These are phyloP conservation scores for Cetraspora pellucida DNA, from an alignment of 192 early-diverging fungal species.

Conservation along the genomic window DNA sequence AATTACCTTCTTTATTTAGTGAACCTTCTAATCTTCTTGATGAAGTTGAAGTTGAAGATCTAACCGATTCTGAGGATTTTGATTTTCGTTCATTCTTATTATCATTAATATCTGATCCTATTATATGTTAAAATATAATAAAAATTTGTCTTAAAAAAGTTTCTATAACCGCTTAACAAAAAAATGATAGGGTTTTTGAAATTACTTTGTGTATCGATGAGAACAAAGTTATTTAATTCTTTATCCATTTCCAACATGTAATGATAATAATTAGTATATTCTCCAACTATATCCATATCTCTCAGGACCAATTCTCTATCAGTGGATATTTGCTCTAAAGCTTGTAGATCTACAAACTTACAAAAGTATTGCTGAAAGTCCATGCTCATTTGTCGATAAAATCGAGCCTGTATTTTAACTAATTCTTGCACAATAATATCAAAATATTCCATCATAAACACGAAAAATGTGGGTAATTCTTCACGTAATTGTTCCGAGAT, in stretches of 20 bases:
- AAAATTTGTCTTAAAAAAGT: too few relatives aligned
- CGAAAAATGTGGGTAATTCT: slow-evolving; percentile 69
- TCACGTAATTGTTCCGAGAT: slow-evolving; percentile 75
- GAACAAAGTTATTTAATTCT: slow-evolving; percentile 7
- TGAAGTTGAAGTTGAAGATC: too few relatives aligned
- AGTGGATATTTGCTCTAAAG: slow-evolving; percentile 33
- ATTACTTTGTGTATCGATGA: too few relatives aligned
- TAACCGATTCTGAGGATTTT: too few relatives aligned
- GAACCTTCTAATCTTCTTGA: too few relatives aligned
- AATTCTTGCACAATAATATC: slow-evolving; percentile 61
- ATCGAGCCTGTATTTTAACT: slow-evolving; percentile 54
- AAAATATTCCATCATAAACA: slow-evolving; percentile 61
- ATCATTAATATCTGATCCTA: too few relatives aligned
- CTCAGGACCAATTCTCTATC: slow-evolving; percentile 31
- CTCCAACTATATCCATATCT: slow-evolving; percentile 40
- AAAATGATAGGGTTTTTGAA: too few relatives aligned
- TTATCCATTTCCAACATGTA: slow-evolving; percentile 35
- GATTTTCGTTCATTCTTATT: too few relatives aligned
- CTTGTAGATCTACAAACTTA: slow-evolving; percentile 38
- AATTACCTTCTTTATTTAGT: too few relatives aligned
- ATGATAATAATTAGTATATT: slow-evolving; percentile 36
- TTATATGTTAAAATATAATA: too few relatives aligned
- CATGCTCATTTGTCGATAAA: slow-evolving; percentile 50
- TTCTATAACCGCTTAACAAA: too few relatives aligned
- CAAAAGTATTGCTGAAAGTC: slow-evolving; percentile 47